Base-by-base conservation (phyloP, 73 alveolate genomes). In the Symbiodinium natans region DNA sequence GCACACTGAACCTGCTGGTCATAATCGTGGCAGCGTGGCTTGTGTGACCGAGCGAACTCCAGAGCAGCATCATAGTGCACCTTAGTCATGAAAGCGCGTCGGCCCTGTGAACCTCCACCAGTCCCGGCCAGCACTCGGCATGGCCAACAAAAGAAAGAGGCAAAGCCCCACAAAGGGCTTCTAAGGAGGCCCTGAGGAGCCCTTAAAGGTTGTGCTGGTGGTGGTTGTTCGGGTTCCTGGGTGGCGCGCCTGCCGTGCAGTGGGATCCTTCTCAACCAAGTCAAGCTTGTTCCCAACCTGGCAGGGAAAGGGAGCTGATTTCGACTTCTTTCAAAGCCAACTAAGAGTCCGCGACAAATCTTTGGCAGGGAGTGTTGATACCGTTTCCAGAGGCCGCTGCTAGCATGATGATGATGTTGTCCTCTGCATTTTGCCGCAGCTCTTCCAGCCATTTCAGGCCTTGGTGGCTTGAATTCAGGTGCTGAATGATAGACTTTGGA, bases 401-500 rank as follows among this genome's bases (percentile, higher is more conserved):
- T 40, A 99, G 99, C 99, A 99, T 99, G 56, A 99, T 99, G 82
- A 99, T 99, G 86, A 99, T 99, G 74, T 99, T 99, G 59, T 99
- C 99, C 99, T 99, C 99, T 4, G 99, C 99, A 92, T 99, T 99
- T n/a, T 99, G 99, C 93, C 99, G 99, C 94, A 99, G 89, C 94
- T 99, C 99, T 80, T 99, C 99, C 92, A 99, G 95, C 99, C 99
- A 99, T 87, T 99, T 99, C 94, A 82, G 93, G 75, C 97, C 97
- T 90, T 23, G 27, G 74, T 34, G 41, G 39, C 5, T 23, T 34
- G 74, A 7, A 21, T 82, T 34, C 48, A 19, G 9, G 36, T 4
- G 17, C 29, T 13, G 39, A 9, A 36, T 21, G 15, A 29, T 52
- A 4, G 71, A n/a, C 80, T 23, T 63, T 9, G 80, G 80, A n/a